Percentiles rank a stretch among this genome's conserved stretches.
phyloP scores from a whole-genome alignment of 495 filamentous ascomycete species.

The Amorphotheca resinae region DNA sequence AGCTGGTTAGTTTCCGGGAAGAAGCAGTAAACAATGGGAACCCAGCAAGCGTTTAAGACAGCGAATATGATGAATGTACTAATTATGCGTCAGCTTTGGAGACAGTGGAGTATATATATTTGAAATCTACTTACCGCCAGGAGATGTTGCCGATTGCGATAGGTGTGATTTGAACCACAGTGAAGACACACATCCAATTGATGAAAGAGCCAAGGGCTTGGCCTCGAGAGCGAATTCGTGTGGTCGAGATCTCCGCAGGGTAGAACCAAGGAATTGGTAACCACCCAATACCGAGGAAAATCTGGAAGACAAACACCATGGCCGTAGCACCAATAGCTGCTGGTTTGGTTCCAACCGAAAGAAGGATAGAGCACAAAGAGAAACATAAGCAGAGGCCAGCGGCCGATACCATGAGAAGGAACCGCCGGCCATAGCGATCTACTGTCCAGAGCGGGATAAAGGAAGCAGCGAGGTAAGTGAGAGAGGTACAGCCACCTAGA shows the following conservation, averaged over 20 bases:
- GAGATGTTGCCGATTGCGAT: constrained; percentile 33
- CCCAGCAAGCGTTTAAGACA: constrained; percentile 55
- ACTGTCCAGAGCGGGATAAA: constrained; percentile 32
- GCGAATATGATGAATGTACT: constrained; percentile 39
- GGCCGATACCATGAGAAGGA: constrained; percentile 35
- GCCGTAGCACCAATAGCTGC: constrained; percentile 27
- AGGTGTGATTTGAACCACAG: constrained; percentile 38
- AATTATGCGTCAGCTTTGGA: no score
- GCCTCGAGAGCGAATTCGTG: constrained; percentile 1
- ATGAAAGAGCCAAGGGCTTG: constrained; percentile 5
- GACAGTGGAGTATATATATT: no score
- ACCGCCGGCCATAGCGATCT: constrained; percentile 38
- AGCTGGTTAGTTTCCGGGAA: constrained; percentile 62
- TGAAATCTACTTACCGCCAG: no score
- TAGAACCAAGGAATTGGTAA: constrained; percentile 27
- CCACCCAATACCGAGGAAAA: constrained; percentile 30
- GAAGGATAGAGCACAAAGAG: constrained; percentile 23
- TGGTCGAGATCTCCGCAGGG: constrained; percentile 10
- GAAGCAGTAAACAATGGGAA: constrained; percentile 59
- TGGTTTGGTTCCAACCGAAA: constrained; percentile 27
- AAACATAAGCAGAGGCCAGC: constrained; percentile 32
- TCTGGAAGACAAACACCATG: constrained; percentile 30
- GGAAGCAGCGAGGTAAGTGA: constrained; percentile 28
- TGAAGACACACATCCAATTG: constrained; percentile 38
- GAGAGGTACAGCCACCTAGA: constrained; percentile 35